Percentiles rank a stretch among this genome's conserved stretches.
phyloP scores from a whole-genome alignment of 371 early-diverging fungal genomes.

The Homolaphlyctis polyrhiza region DNA sequence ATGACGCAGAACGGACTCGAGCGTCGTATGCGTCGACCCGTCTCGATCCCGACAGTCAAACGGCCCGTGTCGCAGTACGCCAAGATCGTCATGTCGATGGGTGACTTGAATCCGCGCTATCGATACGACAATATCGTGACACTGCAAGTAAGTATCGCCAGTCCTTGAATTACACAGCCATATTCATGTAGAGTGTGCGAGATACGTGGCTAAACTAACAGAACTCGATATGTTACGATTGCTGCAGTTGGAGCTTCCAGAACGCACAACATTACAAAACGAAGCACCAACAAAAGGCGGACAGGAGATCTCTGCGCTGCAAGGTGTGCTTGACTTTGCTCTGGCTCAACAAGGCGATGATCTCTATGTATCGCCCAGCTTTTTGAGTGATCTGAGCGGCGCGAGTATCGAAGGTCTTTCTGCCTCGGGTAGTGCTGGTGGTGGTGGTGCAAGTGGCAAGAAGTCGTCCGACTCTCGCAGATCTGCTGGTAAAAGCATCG shows the following conservation, averaged over 20 bases:
- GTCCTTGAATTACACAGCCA: neutral
- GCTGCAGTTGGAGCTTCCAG: conserved; percentile 28
- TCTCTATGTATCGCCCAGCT: conserved; percentile 11
- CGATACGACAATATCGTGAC: conserved; percentile 40
- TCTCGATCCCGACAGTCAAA: conserved; percentile 20
- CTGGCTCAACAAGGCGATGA: conserved; percentile 11
- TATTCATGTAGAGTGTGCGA: neutral
- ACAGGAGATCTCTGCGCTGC: conserved; percentile 8
- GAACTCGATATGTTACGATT: neutral
- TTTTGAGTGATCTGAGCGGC: conserved; percentile 7
- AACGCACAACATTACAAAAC: conserved; percentile 23
- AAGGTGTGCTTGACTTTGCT: conserved; percentile 15
- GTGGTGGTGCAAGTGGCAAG: neutral
- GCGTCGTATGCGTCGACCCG: conserved; percentile 31
- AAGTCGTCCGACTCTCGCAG: neutral
- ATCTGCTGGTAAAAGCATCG: neutral
- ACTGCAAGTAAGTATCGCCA: conserved; percentile 21
- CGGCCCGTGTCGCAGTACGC: conserved; percentile 42
- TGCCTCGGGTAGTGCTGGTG: too few relatives aligned
- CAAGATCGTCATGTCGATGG: conserved; percentile 28
- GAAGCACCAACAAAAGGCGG: conserved; percentile 13
- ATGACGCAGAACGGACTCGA: conserved; percentile 26
- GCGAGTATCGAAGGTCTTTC: neutral
- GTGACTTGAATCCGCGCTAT: conserved; percentile 32
- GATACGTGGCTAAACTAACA: conserved; percentile 1